Percentiles rank a stretch among this genome's conserved stretches.
These are phyloP conservation scores for Stylonectria norvegica DNA, from an alignment of 2,329 filamentous ascomycete genomes.

Conservation along the genomic window DNA sequence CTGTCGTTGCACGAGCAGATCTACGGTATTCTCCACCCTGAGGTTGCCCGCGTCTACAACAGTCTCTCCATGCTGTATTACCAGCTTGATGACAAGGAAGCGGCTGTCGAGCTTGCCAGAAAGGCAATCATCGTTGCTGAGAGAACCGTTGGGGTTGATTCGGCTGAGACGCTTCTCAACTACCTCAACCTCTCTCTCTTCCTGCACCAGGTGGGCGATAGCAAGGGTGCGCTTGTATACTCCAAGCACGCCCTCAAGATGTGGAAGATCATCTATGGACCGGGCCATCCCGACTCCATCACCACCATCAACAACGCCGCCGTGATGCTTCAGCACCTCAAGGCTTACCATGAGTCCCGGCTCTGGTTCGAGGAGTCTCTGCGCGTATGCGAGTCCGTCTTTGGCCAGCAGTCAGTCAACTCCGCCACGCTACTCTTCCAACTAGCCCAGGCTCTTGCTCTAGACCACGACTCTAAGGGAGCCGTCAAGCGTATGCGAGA, in stretches of 20 bases:
- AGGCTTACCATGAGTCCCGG: constrained; percentile 90
- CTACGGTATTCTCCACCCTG: constrained; percentile 93
- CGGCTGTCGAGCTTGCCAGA: constrained; percentile 88
- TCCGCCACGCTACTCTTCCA: constrained; percentile 95
- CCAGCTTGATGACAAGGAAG: constrained; percentile 95
- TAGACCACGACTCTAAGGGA: constrained; percentile 92
- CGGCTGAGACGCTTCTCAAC: constrained; percentile 87
- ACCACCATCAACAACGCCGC: constrained; percentile 98
- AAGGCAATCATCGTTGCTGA: constrained; percentile 97
- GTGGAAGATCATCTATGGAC: constrained; percentile 95
- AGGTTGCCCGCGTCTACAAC: constrained; percentile 94
- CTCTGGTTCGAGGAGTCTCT: constrained; percentile 96
- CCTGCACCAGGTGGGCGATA: constrained; percentile 88
- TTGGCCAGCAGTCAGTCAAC: constrained; percentile 86
- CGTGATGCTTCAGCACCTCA: constrained; percentile 95
- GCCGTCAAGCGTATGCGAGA: constrained; percentile 93
- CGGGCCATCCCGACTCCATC: constrained; percentile 93
- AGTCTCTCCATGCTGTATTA: constrained; percentile 94
- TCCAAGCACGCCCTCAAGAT: constrained; percentile 89
- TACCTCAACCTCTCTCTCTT: constrained; percentile 96
- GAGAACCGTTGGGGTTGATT: constrained; percentile 89
- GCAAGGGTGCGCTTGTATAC: constrained; percentile 79
- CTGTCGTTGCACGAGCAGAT: constrained; percentile 97
- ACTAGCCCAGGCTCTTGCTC: constrained; percentile 86
- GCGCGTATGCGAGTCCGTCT: constrained; percentile 81